phyloP scores from a whole-genome alignment of 2,329 filamentous ascomycete species.

The Acephala macrosclerotiorum region DNA sequence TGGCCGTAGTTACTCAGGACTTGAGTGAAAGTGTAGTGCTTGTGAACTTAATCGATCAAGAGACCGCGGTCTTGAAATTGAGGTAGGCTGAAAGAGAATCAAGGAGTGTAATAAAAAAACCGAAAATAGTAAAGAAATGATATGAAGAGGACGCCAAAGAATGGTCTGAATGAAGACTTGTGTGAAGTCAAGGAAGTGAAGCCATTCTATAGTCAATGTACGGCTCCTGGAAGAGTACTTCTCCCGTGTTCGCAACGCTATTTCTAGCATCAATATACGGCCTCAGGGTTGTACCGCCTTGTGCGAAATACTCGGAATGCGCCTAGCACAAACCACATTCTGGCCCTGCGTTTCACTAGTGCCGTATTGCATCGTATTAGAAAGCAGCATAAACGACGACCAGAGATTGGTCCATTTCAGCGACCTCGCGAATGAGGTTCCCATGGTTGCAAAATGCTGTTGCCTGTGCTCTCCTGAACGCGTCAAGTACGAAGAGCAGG shows the following conservation, averaged over 20 bases:
- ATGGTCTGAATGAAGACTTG: not conserved
- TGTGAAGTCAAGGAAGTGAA: not conserved
- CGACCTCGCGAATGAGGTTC: not conserved
- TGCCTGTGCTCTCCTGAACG: not conserved
- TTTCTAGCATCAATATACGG: not conserved
- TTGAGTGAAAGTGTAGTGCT: not conserved
- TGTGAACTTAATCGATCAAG: not conserved
- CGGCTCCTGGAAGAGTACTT: not conserved
- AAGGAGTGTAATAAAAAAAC: not conserved
- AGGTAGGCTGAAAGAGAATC: not conserved
- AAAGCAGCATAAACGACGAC: not conserved
- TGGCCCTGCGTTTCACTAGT: not conserved
- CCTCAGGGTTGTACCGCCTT: not conserved
- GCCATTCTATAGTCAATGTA: not conserved
- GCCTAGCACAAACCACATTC: not conserved
- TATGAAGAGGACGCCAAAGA: no score
- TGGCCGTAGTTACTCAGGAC: not conserved
- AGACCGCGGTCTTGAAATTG: not conserved
- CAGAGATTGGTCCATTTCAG: not conserved
- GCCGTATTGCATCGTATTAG: not conserved
- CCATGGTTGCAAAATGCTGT: not conserved
- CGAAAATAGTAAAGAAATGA: not conserved
- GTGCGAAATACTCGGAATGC: not conserved
- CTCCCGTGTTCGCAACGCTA: not conserved
- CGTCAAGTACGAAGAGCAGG: not conserved